These are phyloP conservation scores for Lobosporangium transversale DNA, from an alignment of 192 early-diverging fungal genomes.

Conservation along the genomic window DNA sequence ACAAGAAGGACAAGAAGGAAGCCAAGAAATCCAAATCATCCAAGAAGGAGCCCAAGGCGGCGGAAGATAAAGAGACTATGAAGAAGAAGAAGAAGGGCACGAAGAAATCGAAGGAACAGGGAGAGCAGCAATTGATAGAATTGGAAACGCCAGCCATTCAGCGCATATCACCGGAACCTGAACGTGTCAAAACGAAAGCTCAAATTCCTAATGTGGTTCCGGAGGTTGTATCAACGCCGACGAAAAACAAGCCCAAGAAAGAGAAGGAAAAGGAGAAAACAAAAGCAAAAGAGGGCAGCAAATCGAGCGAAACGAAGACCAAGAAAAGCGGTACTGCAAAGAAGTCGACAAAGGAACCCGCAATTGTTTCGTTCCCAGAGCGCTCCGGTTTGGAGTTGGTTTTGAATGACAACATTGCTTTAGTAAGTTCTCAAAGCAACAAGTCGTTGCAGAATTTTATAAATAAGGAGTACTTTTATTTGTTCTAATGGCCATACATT, in stretches of 20 bases:
- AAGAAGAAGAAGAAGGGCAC: conserved; percentile 49
- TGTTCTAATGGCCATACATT: neutral
- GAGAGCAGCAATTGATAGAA: conserved; percentile 16
- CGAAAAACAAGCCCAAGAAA: conserved; percentile 14
- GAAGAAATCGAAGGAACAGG: conserved; percentile 49
- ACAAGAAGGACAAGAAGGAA: conserved; percentile 44
- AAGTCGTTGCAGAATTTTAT: neutral
- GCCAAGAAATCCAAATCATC: conserved; percentile 56
- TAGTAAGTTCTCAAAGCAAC: conserved; percentile 43
- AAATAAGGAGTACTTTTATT: no score
- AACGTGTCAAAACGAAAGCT: neutral
- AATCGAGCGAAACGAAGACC: neutral
- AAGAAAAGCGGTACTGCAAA: conserved; percentile 23
- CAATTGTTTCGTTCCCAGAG: conserved; percentile 32
- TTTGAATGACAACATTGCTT: conserved; percentile 33
- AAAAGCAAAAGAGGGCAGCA: conserved; percentile 9
- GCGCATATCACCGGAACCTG: conserved; percentile 11
- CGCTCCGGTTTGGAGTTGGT: conserved; percentile 28
- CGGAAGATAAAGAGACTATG: conserved; percentile 29
- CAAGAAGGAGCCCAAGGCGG: conserved; percentile 32
- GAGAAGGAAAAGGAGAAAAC: neutral
- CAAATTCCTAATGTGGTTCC: no score
- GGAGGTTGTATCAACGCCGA: neutral
- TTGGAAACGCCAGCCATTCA: conserved; percentile 11
- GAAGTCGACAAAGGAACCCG: conserved; percentile 35